Evolutionary conservation across 108 stramenopile genomes (phyloP), one percentile per base, ranked within the genome.

Genomic region (Phaeodactylum tricornutum): DNA sequence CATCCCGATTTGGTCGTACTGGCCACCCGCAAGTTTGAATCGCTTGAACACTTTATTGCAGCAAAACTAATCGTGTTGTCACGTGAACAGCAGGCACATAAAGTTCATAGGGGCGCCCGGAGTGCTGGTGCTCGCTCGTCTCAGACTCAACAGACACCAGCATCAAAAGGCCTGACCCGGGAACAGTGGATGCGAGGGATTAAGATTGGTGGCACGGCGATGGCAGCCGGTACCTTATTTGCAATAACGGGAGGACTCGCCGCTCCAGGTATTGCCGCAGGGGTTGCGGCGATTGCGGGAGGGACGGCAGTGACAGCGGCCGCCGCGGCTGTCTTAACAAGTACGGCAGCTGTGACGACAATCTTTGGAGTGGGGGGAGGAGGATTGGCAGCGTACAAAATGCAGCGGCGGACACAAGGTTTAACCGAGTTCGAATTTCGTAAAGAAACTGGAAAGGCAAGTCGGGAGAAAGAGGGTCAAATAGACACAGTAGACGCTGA

Each of bases 361-460:
- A 82, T 89, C 16, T 89, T 89, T 54, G 87, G 87, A 21, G 87
- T 89, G 16, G 87, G 87, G 7, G 87, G 87, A 12, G 87, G 79
- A 2, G 73, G 87, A 19, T 61, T 89, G 40, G 82, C 77, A 20
- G 77, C 78, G 2, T 89, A 81, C 56, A 89, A 89, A 32, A 84
- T 84, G 79, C 71, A 81, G 34, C 64, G 87, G 28, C 40, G 87
- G 36, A 84, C 81, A 8, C 72, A 78, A 34, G 87, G 87, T 9
- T 35, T 89, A 25, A 89, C 87, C 8, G 87, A 89, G 46, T 89
- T 89, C 53, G 73, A 72, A 21, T 84, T 89, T 49, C 55, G 61
- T 16, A 77, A 74, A 43, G 74, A 79, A 55, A 43, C 34, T 21
- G 28, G 40, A 22, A 43, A 21, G 3, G 57, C 58, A 32, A 27